Evolutionary conservation across 495 filamentous ascomycete species (phyloP).

Genomic region (Sporormia fimetaria): DNA sequence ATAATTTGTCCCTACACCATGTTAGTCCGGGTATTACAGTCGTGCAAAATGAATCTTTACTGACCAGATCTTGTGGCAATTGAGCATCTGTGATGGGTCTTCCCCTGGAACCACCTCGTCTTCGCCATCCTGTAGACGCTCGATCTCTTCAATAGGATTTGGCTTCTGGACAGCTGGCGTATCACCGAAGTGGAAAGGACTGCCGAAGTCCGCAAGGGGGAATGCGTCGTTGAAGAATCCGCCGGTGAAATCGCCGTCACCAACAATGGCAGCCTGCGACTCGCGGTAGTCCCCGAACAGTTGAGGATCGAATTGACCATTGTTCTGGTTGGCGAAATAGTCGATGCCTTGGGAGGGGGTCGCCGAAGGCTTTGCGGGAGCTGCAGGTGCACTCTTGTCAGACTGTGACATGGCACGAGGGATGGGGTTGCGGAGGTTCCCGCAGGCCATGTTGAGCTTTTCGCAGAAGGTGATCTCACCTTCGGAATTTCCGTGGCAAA

Average conservation of each 20-base stretch:
- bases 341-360: constrained; percentile 44
- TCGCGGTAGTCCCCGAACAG: constrained; percentile 93
- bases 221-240: constrained; percentile 87
- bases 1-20: constrained; percentile 70
- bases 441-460: constrained; percentile 60
- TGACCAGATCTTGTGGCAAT: constrained; percentile 89
- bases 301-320: constrained; percentile 80
- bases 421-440: constrained; percentile 57
- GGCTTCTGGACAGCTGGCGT: constrained; percentile 45
- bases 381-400: constrained; percentile 27
- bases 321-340: constrained; percentile 74
- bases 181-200: constrained; percentile 58
- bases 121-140: constrained; percentile 54
- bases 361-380: constrained; percentile 26
- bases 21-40: constrained; percentile 1
- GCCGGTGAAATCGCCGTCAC: constrained; percentile 50
- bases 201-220: constrained; percentile 60
- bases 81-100: constrained; percentile 55
- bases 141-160: constrained; percentile 62
- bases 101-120: constrained; percentile 53
- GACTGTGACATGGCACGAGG: constrained; percentile 36
- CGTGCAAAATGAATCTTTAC: constrained; percentile 26
- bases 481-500: constrained; percentile 36
- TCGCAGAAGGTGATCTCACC: constrained; percentile 57
- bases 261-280: constrained; percentile 61